phyloP scores from a whole-genome alignment of 352 stramenopile genomes.

The Phytophthora cactorum region DNA sequence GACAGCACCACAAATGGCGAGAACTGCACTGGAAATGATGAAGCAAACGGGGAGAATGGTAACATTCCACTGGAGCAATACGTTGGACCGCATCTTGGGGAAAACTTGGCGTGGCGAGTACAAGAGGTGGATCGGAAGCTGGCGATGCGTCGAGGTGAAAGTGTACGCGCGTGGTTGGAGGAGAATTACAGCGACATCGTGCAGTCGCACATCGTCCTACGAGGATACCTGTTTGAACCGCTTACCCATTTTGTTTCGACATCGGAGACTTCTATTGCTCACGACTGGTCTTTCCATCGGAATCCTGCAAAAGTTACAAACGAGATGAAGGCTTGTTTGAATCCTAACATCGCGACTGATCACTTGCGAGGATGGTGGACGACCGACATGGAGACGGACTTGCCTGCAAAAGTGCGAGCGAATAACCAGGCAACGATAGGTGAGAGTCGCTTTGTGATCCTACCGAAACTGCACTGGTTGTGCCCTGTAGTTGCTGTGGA shows the following conservation, averaged over 20 bases:
- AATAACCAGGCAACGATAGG: conserved; percentile 35
- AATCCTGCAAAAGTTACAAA: conserved; percentile 23
- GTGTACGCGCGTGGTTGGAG: conserved; percentile 57
- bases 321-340: conserved; percentile 13
- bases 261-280: conserved; percentile 42
- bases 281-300: conserved; percentile 57
- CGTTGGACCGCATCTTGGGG: conserved; percentile 71
- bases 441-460: conserved; percentile 61
- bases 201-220: conserved; percentile 62
- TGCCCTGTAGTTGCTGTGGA: conserved; percentile 53
- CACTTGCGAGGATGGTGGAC: conserved; percentile 81
- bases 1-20: conserved; percentile 2
- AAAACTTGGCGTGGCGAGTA: conserved; percentile 76
- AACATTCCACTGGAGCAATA: conserved; percentile 64
- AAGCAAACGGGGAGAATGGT: background rate
- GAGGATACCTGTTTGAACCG: conserved; percentile 74
- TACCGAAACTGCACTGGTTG: conserved; percentile 78
- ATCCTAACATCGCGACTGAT: conserved; percentile 43
- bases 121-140: conserved; percentile 76
- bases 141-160: conserved; percentile 59
- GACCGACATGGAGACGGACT: conserved; percentile 49
- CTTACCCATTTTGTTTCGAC: conserved; percentile 55
- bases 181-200: conserved; percentile 61
- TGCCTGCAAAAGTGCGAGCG: conserved; percentile 42
- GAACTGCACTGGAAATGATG: background rate